phyloP scores from a whole-genome alignment of 2,329 filamentous ascomycete genomes.

The Nothopassalora personata region DNA sequence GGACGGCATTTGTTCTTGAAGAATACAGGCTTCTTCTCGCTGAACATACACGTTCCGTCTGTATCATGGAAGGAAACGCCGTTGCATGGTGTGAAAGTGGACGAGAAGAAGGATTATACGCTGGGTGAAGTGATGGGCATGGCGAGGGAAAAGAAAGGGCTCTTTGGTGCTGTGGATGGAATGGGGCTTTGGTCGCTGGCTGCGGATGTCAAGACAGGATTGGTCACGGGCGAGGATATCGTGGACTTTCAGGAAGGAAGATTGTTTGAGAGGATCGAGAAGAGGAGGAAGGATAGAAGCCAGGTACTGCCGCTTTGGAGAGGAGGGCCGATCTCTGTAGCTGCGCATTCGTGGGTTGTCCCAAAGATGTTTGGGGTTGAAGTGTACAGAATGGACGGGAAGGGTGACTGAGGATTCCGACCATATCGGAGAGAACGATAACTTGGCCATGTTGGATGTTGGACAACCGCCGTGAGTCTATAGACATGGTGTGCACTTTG shows the following conservation, averaged over 20 bases:
- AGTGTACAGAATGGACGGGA: constrained; percentile 26
- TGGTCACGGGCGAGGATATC: constrained; percentile 30
- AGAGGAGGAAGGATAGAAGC: constrained; percentile 26
- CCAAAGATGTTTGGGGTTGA: constrained; percentile 30
- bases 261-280: constrained; percentile 27
- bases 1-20: constrained; percentile 31
- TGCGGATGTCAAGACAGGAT: constrained; percentile 28
- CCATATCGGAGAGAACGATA: background rate
- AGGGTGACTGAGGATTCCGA: constrained; percentile 20
- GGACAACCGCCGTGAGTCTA: too few relatives aligned
- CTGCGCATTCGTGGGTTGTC: constrained; percentile 32
- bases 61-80: constrained; percentile 27
- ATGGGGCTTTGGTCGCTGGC: constrained; percentile 33
- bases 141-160: constrained; percentile 20
- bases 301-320: constrained; percentile 35
- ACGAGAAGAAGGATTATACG: constrained; percentile 29
- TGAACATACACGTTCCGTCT: constrained; percentile 33
- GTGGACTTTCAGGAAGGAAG: constrained; percentile 30
- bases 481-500: too few relatives aligned
- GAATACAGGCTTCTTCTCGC: constrained; percentile 30
- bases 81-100: constrained; percentile 29
- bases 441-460: too few relatives aligned
- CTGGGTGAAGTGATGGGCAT: constrained; percentile 25
- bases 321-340: constrained; percentile 32
- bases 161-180: constrained; percentile 26